Conservation (phyloP, 1,284 basidiomycete genomes). For the Gomphus bonarii region DNA sequence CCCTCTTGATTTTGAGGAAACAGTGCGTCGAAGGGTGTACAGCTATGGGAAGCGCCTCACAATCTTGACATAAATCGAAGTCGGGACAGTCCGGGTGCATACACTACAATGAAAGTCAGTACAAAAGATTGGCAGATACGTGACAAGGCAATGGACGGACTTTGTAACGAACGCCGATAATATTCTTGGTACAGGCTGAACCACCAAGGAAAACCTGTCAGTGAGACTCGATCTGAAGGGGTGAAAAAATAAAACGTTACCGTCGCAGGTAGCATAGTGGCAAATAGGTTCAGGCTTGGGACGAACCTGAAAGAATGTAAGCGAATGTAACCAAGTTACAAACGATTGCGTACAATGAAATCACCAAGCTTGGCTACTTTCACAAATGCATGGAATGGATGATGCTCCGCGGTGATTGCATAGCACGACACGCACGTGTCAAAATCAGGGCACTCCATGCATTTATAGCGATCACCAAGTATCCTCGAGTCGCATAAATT, state of each 20-base stretch:
- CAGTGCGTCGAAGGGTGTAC: slow-evolving; percentile 70
- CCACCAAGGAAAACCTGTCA: not conserved
- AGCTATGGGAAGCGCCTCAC: slow-evolving; percentile 73
- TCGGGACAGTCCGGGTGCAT: slow-evolving; percentile 74
- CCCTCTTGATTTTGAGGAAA: slow-evolving; percentile 65
- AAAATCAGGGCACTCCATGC: slow-evolving; percentile 62
- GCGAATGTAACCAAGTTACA: not conserved
- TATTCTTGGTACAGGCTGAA: slow-evolving; percentile 38
- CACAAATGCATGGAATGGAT: slow-evolving; percentile 72
- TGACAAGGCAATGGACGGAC: slow-evolving; percentile 21
- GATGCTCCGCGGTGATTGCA: slow-evolving; percentile 56
- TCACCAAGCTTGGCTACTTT: slow-evolving; percentile 48
- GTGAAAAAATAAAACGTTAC: slow-evolving; percentile 20
- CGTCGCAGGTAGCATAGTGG: slow-evolving; percentile 46
- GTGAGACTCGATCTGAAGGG: not conserved
- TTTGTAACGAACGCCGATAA: slow-evolving; percentile 65
- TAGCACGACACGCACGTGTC: slow-evolving; percentile 70
- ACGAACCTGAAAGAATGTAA: slow-evolving; percentile 17
- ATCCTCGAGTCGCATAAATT: slow-evolving; percentile 69
- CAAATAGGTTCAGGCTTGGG: slow-evolving; percentile 15
- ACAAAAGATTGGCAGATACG: slow-evolving; percentile 4
- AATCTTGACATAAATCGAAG: slow-evolving; percentile 74
- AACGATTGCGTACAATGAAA: slow-evolving; percentile 36
- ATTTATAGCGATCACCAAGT: slow-evolving; percentile 63
- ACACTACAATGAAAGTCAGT: slow-evolving; percentile 38